phyloP scores from a whole-genome alignment of 2,329 filamentous ascomycete genomes.

The Aspergillus pseudotamarii region DNA sequence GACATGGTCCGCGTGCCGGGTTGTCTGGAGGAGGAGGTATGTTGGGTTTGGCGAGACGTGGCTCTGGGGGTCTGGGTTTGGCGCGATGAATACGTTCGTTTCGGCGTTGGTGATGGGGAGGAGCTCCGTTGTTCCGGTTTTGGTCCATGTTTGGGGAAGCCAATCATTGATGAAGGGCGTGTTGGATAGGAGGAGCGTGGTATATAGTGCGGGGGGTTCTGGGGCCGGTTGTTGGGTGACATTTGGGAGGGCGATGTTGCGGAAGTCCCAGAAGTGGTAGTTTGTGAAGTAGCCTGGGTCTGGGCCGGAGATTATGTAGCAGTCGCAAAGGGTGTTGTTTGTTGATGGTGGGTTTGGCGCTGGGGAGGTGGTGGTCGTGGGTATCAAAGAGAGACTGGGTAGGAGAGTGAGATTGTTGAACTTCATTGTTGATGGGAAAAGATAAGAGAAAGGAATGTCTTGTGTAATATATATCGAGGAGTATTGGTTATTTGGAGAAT shows the following conservation, averaged over 20 bases:
- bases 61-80: conserved; percentile 17
- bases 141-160: conserved; percentile 48
- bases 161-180: conserved; percentile 41
- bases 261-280: conserved; percentile 57
- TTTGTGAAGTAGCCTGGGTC: conserved; percentile 53
- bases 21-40: conserved; percentile 52
- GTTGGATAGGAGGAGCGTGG: conserved; percentile 35
- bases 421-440: neutral
- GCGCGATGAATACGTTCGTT: conserved; percentile 50
- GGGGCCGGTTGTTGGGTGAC: neutral
- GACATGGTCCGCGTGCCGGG: conserved; percentile 46
- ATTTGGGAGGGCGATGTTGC: conserved; percentile 36
- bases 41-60: conserved; percentile 32
- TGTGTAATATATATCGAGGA: neutral
- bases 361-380: neutral
- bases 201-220: conserved; percentile 8
- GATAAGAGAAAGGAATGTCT: neutral
- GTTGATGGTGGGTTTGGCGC: neutral
- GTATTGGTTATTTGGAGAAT: neutral
- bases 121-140: conserved; percentile 31
- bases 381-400: neutral
- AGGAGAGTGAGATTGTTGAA: neutral
- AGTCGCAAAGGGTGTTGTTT: conserved; percentile 40
- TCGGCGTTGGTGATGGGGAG: conserved; percentile 50
- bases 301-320: conserved; percentile 49